phyloP scores from a whole-genome alignment of 306 rosid species.

The Cucurbita argyrosperma region DNA sequence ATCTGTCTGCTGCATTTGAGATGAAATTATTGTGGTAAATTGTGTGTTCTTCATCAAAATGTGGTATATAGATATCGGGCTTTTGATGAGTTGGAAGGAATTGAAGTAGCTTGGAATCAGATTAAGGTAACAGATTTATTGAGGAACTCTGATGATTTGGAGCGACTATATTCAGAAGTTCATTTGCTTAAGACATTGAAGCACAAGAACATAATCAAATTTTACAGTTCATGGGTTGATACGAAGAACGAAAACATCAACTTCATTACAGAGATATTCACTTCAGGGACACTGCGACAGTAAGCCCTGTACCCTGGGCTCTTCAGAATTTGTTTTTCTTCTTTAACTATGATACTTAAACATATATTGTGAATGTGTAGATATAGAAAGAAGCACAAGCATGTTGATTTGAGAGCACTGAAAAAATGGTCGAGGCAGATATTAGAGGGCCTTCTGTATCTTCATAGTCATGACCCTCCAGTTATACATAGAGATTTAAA shows the following conservation, averaged over 20 bases:
- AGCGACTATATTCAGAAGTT: constrained; percentile 86
- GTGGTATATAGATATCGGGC: constrained; percentile 67
- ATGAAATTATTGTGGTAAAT: not conserved
- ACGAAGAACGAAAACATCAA: constrained; percentile 60
- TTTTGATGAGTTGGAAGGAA: constrained; percentile 92
- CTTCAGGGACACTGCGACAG: constrained; percentile 90
- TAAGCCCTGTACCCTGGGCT: constrained; percentile 19
- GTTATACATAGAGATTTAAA: constrained; percentile 95
- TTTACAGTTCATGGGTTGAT: constrained; percentile 84
- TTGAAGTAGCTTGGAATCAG: constrained; percentile 99
- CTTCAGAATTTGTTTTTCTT: not conserved
- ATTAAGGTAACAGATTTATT: constrained; percentile 75
- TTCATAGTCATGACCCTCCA: constrained; percentile 85
- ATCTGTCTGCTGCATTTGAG: not conserved
- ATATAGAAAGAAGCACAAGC: constrained; percentile 85
- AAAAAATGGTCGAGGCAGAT: constrained; percentile 99
- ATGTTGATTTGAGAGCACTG: constrained; percentile 91
- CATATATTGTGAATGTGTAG: constrained; percentile 21
- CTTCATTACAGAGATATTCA: constrained; percentile 91
- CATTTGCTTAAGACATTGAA: constrained; percentile 89
- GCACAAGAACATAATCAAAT: constrained; percentile 85
- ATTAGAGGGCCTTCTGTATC: constrained; percentile 86
- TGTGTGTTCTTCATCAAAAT: constrained; percentile 33
- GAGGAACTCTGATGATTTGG: constrained; percentile 68
- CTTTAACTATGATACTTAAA: not conserved